Evolutionary conservation across 768 basidiomycete species (phyloP).

Genomic region (Asterophora lycoperdoides): DNA sequence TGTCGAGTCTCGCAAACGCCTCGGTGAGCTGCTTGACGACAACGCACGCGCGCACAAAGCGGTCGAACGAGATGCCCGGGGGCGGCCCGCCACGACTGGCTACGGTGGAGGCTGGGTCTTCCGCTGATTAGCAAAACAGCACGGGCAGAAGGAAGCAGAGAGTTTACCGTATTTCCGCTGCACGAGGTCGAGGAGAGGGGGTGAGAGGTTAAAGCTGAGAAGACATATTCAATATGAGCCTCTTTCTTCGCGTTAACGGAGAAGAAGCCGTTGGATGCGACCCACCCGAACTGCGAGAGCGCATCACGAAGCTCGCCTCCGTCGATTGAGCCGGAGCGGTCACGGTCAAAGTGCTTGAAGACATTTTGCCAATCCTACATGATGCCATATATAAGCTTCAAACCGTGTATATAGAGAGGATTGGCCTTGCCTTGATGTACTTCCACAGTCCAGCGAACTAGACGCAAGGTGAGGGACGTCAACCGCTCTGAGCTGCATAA

Average conservation of each 20-base stretch:
- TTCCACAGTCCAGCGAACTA: conserved; percentile 77
- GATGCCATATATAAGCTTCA: neutral
- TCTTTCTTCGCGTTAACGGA: neutral
- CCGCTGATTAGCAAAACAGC: no score
- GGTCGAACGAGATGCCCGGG: conserved; percentile 76
- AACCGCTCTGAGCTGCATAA: neutral
- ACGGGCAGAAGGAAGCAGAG: neutral
- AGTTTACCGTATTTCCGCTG: conserved; percentile 75
- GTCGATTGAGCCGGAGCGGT: conserved; percentile 78
- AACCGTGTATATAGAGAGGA: neutral
- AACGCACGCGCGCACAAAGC: conserved; percentile 84
- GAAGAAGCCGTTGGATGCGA: neutral
- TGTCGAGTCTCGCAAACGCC: conserved; percentile 61
- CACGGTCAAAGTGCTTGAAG: conserved; percentile 81
- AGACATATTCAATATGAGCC: neutral
- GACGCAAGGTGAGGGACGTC: conserved; percentile 17
- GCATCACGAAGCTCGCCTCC: conserved; percentile 62
- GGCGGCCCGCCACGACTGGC: conserved; percentile 27
- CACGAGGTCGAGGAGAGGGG: conserved; percentile 58
- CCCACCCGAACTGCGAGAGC: conserved; percentile 67
- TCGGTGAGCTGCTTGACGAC: conserved; percentile 76
- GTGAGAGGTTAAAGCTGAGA: conserved; percentile 60
- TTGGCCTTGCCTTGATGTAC: conserved; percentile 56
- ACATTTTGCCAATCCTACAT: conserved; percentile 77
- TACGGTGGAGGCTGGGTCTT: conserved; percentile 38